These are phyloP conservation scores for Beauveria sp. DNA, from an alignment of 2,329 filamentous ascomycete genomes.

Conservation along the genomic window DNA sequence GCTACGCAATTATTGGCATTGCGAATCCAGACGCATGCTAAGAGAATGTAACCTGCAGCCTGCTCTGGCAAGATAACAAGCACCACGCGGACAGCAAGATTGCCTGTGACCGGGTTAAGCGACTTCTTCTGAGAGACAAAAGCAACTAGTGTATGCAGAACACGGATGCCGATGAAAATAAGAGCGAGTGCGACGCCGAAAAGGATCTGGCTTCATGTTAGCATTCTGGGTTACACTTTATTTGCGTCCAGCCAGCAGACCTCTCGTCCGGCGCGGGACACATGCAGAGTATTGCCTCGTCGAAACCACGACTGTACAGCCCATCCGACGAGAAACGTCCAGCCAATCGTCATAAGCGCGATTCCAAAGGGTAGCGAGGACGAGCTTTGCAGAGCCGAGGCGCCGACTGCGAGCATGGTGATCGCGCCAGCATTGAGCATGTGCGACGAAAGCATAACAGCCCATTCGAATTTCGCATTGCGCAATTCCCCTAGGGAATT, in stretches of 20 bases:
- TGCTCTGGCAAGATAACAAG: constrained; percentile 4
- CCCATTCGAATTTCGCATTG: constrained; percentile 7
- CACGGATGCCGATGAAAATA: constrained; percentile 7
- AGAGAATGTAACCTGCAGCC: neutral
- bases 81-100: neutral
- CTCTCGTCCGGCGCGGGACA: neutral
- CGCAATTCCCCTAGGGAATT: neutral
- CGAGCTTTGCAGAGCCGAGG: constrained; percentile 2
- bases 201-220: neutral
- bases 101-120: neutral
- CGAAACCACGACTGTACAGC: neutral
- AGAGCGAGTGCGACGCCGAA: neutral
- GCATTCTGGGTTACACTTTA: neutral
- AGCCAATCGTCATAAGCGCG: neutral
- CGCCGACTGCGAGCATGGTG: constrained; percentile 2
- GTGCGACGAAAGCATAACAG: neutral
- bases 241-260: neutral
- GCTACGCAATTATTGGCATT: neutral
- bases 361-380: neutral
- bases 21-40: neutral
- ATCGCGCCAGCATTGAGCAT: constrained; percentile 7
- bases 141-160: constrained; percentile 6
- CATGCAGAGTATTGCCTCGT: neutral
- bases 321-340: constrained; percentile 2
- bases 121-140: constrained; percentile 4